Evolutionary conservation across 2,329 filamentous ascomycete genomes (phyloP), one percentile per base, ranked within the genome.

Genomic region (Pyrenophora tritici-repentis): DNA sequence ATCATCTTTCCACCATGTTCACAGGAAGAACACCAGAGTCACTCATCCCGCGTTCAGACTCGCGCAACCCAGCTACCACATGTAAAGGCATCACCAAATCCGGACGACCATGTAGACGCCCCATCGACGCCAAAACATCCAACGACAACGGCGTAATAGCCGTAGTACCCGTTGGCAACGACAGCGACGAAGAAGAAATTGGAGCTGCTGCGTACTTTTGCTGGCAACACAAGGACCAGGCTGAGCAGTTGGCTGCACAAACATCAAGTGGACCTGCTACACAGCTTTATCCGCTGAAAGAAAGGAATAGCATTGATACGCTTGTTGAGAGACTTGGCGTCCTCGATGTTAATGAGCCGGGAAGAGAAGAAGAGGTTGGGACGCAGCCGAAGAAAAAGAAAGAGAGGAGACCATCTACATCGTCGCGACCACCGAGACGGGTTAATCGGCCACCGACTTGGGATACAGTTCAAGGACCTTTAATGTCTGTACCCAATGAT

Each of bases 211-310:
- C 75, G n/a, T 82, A 87, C 42, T 97, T 91, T 76, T 97, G 93
- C 79, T 96, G 90, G 88, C 91, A 97, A 72, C 94, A 99, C 77
- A 92, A 90, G 70, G 90, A 94, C 50, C 94, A 99, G 73, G 90
- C 90, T 2, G 70, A 76, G 46, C 68, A 62, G 10, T 50, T 76
- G 12, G 64, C 48, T 68, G 51, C 58, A 12, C 49, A 49, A 18
- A 50, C 52, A n/a, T 51, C 53, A 6, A 49, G 55, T 4, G 60
- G 63, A 13, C 63, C 67, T 24, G 66, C 66, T 35, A 76, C 76
- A 22, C 71, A 77, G 14, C 77, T 81, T 3, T 80, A 84, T 6
- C 83, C 86, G 3, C 73, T 87, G 46, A 82, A 86, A 61, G 79
- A 83, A 50, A 81, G 89, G 43, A 87, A 85, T 29, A 97, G 92